Evolutionary conservation across 2,329 filamentous ascomycete species (phyloP).

Genomic region (Clonostachys rhizophaga): DNA sequence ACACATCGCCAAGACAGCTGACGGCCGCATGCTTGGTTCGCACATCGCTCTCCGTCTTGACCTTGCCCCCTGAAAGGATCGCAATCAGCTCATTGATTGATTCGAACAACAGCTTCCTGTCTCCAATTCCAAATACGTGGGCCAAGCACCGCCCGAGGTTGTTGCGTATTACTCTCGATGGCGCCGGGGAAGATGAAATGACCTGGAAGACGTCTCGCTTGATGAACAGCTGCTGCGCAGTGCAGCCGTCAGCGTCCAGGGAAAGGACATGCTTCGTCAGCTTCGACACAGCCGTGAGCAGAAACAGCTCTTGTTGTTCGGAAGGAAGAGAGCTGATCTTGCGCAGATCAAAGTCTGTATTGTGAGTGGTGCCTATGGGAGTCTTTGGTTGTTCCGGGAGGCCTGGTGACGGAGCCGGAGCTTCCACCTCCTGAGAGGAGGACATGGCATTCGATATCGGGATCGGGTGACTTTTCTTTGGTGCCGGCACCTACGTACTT

Average conservation of each 20-base stretch:
- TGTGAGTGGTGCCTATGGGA: constrained; percentile 39
- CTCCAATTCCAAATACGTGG: constrained; percentile 77
- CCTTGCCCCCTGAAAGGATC: constrained; percentile 70
- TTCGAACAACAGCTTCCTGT: constrained; percentile 89
- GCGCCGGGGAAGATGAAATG: constrained; percentile 76
- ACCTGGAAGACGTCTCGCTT: constrained; percentile 95
- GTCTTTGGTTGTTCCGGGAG: constrained; percentile 20
- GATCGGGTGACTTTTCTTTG: background rate
- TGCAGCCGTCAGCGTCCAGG: constrained; percentile 74
- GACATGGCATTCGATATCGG: constrained; percentile 22
- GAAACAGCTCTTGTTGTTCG: constrained; percentile 93
- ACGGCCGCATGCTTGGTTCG: constrained; percentile 83
- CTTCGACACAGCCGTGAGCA: constrained; percentile 82
- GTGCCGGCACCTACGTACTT: too few species aligned
- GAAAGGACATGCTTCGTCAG: constrained; percentile 75
- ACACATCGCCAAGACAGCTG: constrained; percentile 82
- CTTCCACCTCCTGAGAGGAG: constrained; percentile 26
- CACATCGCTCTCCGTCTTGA: constrained; percentile 69
- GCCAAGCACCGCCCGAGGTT: constrained; percentile 82
- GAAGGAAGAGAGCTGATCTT: constrained; percentile 86
- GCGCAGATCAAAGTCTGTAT: constrained; percentile 79
- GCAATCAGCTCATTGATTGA: constrained; percentile 83
- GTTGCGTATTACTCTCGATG: constrained; percentile 84
- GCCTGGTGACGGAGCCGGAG: constrained; percentile 11
- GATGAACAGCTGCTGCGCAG: constrained; percentile 82